phyloP scores from a whole-genome alignment of 2,329 filamentous ascomycete genomes.

The Aspergillus quadrilineatus region DNA sequence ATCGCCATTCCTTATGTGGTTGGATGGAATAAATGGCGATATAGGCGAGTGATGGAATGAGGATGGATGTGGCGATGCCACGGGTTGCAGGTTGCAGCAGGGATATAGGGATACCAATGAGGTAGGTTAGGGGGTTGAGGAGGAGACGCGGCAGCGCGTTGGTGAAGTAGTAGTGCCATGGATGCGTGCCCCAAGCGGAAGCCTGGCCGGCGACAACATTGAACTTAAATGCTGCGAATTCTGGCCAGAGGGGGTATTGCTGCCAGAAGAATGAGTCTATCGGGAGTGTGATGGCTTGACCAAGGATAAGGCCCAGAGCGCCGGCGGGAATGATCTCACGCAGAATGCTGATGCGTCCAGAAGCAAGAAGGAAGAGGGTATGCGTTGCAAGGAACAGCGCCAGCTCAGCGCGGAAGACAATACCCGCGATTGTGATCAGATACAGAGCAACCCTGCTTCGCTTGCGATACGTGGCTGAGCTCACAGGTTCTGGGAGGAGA shows the following conservation, averaged over 20 bases:
- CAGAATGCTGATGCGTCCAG: constrained; percentile 54
- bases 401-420: constrained; percentile 87
- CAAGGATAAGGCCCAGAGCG: constrained; percentile 61
- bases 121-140: constrained; percentile 69
- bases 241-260: constrained; percentile 74
- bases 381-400: constrained; percentile 74
- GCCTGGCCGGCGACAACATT: constrained; percentile 84
- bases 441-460: constrained; percentile 66
- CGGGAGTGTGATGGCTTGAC: constrained; percentile 67
- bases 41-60: constrained; percentile 69
- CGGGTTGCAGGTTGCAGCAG: constrained; percentile 54
- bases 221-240: constrained; percentile 84
- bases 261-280: constrained; percentile 97
- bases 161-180: constrained; percentile 82
- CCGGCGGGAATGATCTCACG: constrained; percentile 64
- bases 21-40: constrained; percentile 79
- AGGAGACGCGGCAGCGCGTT: constrained; percentile 79
- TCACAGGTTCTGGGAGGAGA: constrained; percentile 47
- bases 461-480: constrained; percentile 31
- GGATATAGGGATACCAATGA: constrained; percentile 52
- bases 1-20: constrained; percentile 94
- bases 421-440: constrained; percentile 74
- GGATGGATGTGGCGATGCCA: constrained; percentile 51
- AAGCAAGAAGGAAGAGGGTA: constrained; percentile 62
- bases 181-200: constrained; percentile 81